Evolutionary conservation across 75 land plant species (phyloP), one percentile per base, ranked within the genome.

Genomic region (Sequoia sempervirens): DNA sequence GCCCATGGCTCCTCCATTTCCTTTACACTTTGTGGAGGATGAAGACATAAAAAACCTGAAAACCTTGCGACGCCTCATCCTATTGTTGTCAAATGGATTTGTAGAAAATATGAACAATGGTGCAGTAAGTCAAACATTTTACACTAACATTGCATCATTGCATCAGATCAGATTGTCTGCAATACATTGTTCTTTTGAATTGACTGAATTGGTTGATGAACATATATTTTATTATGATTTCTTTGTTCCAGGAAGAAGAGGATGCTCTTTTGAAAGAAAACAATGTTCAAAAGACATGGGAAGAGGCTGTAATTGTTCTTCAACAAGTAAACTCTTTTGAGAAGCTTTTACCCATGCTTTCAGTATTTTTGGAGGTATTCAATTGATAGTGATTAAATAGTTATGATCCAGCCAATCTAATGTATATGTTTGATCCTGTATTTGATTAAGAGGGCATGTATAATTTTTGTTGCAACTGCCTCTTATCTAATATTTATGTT

Each of bases 31-130:
- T 15, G 81, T 96, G 85, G 91, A 88, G 76, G 90, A 91, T 64
- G 95, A 97, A 88, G 99, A 97, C 53, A 66, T 87, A 8, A 79
- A 64, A 85, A 94, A 94, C 88, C 87, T 97, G 82, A 88, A 84
- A 80, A 94, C 87, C 2, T 84, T 96, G 53, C 89, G 74, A 18
- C 95, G 94, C 81, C 90, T 97, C 75, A 30, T 89, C 80, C 23
- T 82, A 1, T 75, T 94, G 40, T 32, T 97, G 13, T 83, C 92
- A 70, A 74, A 79, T 46, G 83, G 90, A 14, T 23, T 84, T 66
- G 85, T 84, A 58, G 64, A 81, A n/a, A 82, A 41, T 17, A 83
- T 84, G 15, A 79, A 43, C 15, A 37, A 84, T 28, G 70, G 11
- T 6, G 14, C 5, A 82, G 92, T 92, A 87, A 85, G 87, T 75